Evolutionary conservation across 2,329 filamentous ascomycete species (phyloP), one percentile per base, ranked within the genome.

Genomic region (Diaporthe australafricana): DNA sequence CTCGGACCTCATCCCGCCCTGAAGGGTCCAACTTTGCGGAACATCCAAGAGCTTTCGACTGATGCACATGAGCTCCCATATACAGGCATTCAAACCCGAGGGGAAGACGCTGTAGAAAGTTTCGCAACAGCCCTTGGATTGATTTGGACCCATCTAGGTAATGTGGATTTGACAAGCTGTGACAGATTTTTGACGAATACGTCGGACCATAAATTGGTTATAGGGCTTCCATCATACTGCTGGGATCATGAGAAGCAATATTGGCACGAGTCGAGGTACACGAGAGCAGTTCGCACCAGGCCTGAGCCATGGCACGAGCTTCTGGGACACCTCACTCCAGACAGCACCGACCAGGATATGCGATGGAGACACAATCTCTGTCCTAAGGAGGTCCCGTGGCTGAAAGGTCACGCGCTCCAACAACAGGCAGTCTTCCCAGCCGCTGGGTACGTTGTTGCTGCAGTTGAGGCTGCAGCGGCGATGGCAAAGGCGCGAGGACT

Each of bases 1-100:
- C 32, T 82, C 5, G 80, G 80, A 0, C 79, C 80, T 5, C 79
- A 81, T 63, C 79, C 84, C 0, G 83, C 84, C 0, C 78, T 86
- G 0, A 81, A 81, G 63, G 81, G 80, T 0, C 84, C 84, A 0
- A 71, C 80, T 0, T 77, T 75, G 3, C 79, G 84, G 56, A 82
- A 76, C 75, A 76, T 14, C 9, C 52, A 74, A 0, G 65, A 72
- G n/a, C n/a, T n/a, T n/a, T 1, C 68, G 70, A 2, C 48, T 70
- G 69, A 52, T 50, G 30, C 22, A 25, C 5, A 17, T 77, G 0
- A n/a, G n/a, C n/a, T 78, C 0, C 75, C 80, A 0, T 80, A 80
- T 20, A 67, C 73, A 1, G 78, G 77, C 2, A 48, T 75, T 1
- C 60, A 78, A 1, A 25, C 45, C 1, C 74, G 79, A 5, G 75